phyloP scores from a whole-genome alignment of 2,329 filamentous ascomycete species.

The Penicillium sp. region DNA sequence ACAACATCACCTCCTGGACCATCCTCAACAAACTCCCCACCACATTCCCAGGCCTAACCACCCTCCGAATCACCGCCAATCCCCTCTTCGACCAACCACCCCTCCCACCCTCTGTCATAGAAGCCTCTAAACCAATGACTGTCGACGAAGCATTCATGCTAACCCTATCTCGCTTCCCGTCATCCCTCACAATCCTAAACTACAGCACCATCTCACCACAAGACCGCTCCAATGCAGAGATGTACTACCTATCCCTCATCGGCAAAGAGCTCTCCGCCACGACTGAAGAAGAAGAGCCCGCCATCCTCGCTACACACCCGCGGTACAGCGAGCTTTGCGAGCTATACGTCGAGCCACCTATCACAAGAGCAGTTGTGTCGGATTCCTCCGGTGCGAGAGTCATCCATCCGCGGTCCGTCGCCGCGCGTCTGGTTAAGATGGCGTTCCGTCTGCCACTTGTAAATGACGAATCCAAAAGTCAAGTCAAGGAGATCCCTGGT shows the following conservation, averaged over 20 bases:
- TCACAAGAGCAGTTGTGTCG: constrained; percentile 55
- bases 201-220: constrained; percentile 63
- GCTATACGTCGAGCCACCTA: constrained; percentile 69
- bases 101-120: constrained; percentile 21
- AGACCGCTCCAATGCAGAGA: constrained; percentile 83
- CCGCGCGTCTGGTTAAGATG: constrained; percentile 68
- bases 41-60: constrained; percentile 70
- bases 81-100: constrained; percentile 67
- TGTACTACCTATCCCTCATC: constrained; percentile 88
- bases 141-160: constrained; percentile 88
- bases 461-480: constrained; percentile 18
- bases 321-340: constrained; percentile 73
- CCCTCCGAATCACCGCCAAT: constrained; percentile 80
- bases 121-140: constrained; percentile 44
- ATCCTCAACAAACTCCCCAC: constrained; percentile 69
- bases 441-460: constrained; percentile 54
- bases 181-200: constrained; percentile 62
- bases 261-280: constrained; percentile 65
- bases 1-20: constrained; percentile 66
- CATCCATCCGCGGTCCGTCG: constrained; percentile 73
- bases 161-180: constrained; percentile 69
- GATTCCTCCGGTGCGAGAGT: constrained; percentile 36
- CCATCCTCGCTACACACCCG: constrained; percentile 64
- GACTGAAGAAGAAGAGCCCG: constrained; percentile 45
- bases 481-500: constrained; percentile 64